A percentile compares a stretch with the other conserved stretches of the same genome.
Evolutionary conservation across 441 rosid genomes (phyloP).

Genomic region (Populus tomentosa): DNA sequence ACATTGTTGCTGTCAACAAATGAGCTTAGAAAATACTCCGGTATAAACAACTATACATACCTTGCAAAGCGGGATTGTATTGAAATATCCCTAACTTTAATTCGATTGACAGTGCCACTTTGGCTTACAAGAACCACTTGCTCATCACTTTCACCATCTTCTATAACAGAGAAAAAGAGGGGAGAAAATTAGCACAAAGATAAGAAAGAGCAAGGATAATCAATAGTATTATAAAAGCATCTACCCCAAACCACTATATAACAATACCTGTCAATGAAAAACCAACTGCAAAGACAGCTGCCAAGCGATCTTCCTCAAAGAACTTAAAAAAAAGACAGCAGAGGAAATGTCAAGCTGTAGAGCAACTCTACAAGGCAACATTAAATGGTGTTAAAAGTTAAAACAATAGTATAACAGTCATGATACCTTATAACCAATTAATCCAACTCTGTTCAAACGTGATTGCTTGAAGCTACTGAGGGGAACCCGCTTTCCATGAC

Average conservation of each 20-base stretch:
- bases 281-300: constrained; percentile 89
- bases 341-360: background rate
- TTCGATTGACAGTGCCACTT: constrained; percentile 85
- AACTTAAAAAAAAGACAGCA: constrained; percentile 41
- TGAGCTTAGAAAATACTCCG: no score
- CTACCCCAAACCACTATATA: background rate
- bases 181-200: constrained; percentile 5
- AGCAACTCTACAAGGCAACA: no score
- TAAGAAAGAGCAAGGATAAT: background rate
- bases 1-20: no score
- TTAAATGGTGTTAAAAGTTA: background rate
- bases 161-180: constrained; percentile 27
- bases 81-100: constrained; percentile 90
- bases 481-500: constrained; percentile 93
- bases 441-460: constrained; percentile 73
- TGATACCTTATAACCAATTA: constrained; percentile 77
- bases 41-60: constrained; percentile 25
- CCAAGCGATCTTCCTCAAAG: constrained; percentile 66
- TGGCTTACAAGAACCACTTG: constrained; percentile 95
- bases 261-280: constrained; percentile 70
- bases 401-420: background rate
- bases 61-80: constrained; percentile 86
- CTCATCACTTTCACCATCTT: constrained; percentile 91
- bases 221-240: background rate
- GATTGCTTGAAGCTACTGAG: constrained; percentile 61